Evolutionary conservation across 208 protist species (phyloP).

Genomic region (Leishmania arabica): DNA sequence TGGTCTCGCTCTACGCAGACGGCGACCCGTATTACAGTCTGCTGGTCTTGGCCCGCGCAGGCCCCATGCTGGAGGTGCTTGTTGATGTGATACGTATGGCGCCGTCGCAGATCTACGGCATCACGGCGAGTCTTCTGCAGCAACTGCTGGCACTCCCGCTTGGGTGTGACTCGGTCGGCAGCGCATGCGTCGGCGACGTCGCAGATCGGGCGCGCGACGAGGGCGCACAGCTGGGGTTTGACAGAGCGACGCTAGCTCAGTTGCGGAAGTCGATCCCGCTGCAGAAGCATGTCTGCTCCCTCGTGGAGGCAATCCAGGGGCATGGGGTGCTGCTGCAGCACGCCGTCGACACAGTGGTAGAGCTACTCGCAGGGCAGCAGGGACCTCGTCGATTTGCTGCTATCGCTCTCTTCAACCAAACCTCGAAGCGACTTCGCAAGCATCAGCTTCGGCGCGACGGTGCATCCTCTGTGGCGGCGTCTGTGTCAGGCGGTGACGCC

Average conservation of each 20-base stretch:
- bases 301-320: slow-evolving; percentile 40
- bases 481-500: not conserved
- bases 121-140: slow-evolving; percentile 48
- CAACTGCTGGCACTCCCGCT: slow-evolving; percentile 60
- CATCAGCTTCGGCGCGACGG: slow-evolving; percentile 22
- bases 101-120: slow-evolving; percentile 66
- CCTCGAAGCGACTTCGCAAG: slow-evolving; percentile 45
- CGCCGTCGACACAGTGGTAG: slow-evolving; percentile 40
- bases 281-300: slow-evolving; percentile 44
- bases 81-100: slow-evolving; percentile 48
- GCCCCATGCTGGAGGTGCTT: slow-evolving; percentile 54
- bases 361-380: slow-evolving; percentile 45
- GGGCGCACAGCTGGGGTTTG: slow-evolving; percentile 1
- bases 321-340: slow-evolving; percentile 57
- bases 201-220: not conserved
- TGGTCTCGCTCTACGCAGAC: slow-evolving; percentile 66
- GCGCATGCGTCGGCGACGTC: not conserved
- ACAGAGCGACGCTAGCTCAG: slow-evolving; percentile 13
- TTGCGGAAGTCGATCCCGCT: slow-evolving; percentile 36
- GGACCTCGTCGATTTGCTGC: slow-evolving; percentile 47
- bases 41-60: slow-evolving; percentile 62
- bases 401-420: slow-evolving; percentile 43
- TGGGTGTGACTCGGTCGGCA: slow-evolving; percentile 32
- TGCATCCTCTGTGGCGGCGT: not conserved
- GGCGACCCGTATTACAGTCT: slow-evolving; percentile 73